These are phyloP conservation scores for Stephania cephalantha DNA, from an alignment of 164 flowering plant genomes.

Conservation along the genomic window DNA sequence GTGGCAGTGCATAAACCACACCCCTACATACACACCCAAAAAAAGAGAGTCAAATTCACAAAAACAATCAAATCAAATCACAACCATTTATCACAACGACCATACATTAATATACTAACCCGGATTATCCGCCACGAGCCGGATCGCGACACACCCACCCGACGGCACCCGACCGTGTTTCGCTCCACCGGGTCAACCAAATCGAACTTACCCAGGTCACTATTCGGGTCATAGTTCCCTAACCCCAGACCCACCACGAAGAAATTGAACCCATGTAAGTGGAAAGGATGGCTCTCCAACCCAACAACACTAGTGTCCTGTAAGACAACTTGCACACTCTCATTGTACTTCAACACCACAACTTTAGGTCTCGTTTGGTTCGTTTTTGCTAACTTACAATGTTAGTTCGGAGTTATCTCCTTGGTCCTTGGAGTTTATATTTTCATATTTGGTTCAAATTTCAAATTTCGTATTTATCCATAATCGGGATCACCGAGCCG, in stretches of 20 bases:
- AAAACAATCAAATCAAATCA: too few relatives aligned
- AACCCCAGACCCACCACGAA: slow-evolving; percentile 59
- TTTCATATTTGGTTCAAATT: too few relatives aligned
- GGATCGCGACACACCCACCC: slow-evolving; percentile 63
- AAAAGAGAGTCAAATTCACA: too few relatives aligned
- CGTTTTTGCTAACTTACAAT: too few relatives aligned
- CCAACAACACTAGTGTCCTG: slow-evolving; percentile 63
- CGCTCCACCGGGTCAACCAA: slow-evolving; percentile 56
- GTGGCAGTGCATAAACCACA: too few relatives aligned
- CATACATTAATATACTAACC: slow-evolving; percentile 21
- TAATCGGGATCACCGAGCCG: too few relatives aligned
- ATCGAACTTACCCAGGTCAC: slow-evolving; percentile 41
- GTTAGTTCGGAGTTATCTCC: too few relatives aligned
- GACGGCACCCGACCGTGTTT: slow-evolving; percentile 59
- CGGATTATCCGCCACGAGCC: slow-evolving; percentile 59
- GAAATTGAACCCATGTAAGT: slow-evolving; percentile 60
- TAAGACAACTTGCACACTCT: slow-evolving; percentile 51
- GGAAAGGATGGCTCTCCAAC: slow-evolving; percentile 62
- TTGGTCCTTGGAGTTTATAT: too few relatives aligned
- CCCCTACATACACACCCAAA: too few relatives aligned
- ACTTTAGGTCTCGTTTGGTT: slow-evolving; percentile 34
- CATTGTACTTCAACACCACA: slow-evolving; percentile 41
- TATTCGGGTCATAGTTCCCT: slow-evolving; percentile 49
- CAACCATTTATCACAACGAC: too few relatives aligned
- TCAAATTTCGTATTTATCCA: too few relatives aligned